Evolutionary conservation across 371 early-diverging fungal species (phyloP), one percentile per base, ranked within the genome.

Genomic region (Haplosporangium sp.): DNA sequence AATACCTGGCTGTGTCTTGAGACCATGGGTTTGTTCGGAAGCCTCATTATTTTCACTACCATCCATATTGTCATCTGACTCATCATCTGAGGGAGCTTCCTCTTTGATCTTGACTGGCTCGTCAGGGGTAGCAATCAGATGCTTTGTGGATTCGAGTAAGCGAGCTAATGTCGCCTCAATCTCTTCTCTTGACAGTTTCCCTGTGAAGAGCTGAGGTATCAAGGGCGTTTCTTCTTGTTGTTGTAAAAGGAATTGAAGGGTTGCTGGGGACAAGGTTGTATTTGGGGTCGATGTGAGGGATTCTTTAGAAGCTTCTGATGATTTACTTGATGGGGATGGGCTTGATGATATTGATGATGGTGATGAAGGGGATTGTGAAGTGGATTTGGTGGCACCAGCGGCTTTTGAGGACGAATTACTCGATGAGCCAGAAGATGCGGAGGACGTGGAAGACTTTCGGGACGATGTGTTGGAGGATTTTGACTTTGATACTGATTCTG

Each of bases 221-320:
- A 81, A 13, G 2, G 81, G 81, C n/a, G 81, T 67, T 47, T 81
- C 65, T 17, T 47, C 58, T 17, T 81, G 81, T 47, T 81, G 81
- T 38, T 81, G 75, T 34, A 81, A 44, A 7, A 81, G 63, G 53
- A 81, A 81, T 19, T 81, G 81, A 4, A 81, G 69, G 0, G 81
- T 81, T 19, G 74, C 81, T n/a, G 81, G 65, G 19, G 81, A 81
- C 6, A 81, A 65, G 8, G 81, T 81, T 0, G 81, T 81, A 55
- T 71, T 74, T 39, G 57, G 56, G 8, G 77, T 50, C 2, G 77
- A 76, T 9, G 65, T 67, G 10, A 63, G 71, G 19, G 67, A 62
- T 13, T 75, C 76, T 3, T 71, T 35, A 50, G 71, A 38, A 11
- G 71, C 39, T 6, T 60, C 61, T 20, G 70, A 45, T n/a, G 77